phyloP scores from a whole-genome alignment of 2,329 filamentous ascomycete species.

The Endocalyx cinctus region DNA sequence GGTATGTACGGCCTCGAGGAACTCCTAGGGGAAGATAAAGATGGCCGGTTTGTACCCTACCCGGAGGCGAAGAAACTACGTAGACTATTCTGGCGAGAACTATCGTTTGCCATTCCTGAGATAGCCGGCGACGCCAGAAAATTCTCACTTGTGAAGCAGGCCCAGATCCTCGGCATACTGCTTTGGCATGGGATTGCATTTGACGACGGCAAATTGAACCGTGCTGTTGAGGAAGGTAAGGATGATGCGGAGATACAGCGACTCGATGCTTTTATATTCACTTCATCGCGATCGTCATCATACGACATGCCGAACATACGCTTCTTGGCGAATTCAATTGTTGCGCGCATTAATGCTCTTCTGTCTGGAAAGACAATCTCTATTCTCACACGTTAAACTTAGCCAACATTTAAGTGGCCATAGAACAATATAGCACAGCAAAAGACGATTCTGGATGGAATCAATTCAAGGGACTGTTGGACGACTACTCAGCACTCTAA shows the following conservation, averaged over 20 bases:
- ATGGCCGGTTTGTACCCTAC: conserved; percentile 39
- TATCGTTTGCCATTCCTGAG: conserved; percentile 31
- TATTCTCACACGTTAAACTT: too few relatives aligned
- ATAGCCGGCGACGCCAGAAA: conserved; percentile 20
- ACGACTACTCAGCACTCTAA: too few relatives aligned
- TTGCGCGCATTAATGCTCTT: too few relatives aligned
- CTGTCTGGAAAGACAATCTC: too few relatives aligned
- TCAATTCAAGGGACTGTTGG: too few relatives aligned
- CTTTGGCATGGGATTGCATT: conserved; percentile 62
- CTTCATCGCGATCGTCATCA: neutral
- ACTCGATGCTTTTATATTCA: conserved; percentile 34
- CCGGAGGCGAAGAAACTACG: conserved; percentile 38
- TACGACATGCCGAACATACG: neutral
- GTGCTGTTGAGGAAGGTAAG: conserved; percentile 47
- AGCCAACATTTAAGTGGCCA: too few relatives aligned
- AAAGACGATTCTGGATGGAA: too few relatives aligned
- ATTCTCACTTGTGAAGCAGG: conserved; percentile 32
- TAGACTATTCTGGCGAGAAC: conserved; percentile 43
- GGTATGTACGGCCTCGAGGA: conserved; percentile 58
- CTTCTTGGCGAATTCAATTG: too few relatives aligned
- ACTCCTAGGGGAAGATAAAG: conserved; percentile 44
- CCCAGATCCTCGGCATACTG: conserved; percentile 50
- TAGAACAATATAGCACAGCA: too few relatives aligned
- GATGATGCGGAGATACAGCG: conserved; percentile 51
- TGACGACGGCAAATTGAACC: conserved; percentile 54